Percentiles rank a stretch among this genome's conserved stretches.
Evolutionary conservation across 768 basidiomycete genomes (phyloP).

Genomic region (Stropharia rugosoannulata): DNA sequence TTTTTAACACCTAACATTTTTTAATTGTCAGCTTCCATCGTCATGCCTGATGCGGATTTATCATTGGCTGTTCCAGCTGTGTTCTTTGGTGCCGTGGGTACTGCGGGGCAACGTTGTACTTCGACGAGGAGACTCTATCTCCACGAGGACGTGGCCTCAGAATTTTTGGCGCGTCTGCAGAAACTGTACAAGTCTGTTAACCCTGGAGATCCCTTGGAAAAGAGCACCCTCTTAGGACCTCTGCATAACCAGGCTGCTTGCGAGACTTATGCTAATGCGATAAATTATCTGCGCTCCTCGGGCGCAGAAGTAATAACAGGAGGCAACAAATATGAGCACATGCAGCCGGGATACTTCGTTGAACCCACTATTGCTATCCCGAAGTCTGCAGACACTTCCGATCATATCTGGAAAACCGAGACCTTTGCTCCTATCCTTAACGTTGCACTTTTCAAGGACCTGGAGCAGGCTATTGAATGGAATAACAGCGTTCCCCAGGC

Average conservation of each 20-base stretch:
- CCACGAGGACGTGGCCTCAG: slow-evolving; percentile 73
- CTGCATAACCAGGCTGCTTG: slow-evolving; percentile 74
- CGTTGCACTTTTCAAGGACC: slow-evolving; percentile 81
- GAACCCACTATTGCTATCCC: slow-evolving; percentile 83
- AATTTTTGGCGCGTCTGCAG: slow-evolving; percentile 75
- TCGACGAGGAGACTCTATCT: slow-evolving; percentile 89
- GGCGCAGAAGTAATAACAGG: slow-evolving; percentile 81
- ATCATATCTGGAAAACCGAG: slow-evolving; percentile 74
- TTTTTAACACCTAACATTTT: slow-evolving; percentile 17
- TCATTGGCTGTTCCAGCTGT: slow-evolving; percentile 86
- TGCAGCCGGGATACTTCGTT: slow-evolving; percentile 82
- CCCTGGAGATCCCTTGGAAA: slow-evolving; percentile 84
- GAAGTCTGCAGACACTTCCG: slow-evolving; percentile 47
- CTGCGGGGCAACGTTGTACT: slow-evolving; percentile 78
- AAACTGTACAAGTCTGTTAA: slow-evolving; percentile 68
- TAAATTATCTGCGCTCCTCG: slow-evolving; percentile 58
- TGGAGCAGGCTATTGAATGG: slow-evolving; percentile 85
- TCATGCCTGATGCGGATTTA: slow-evolving; percentile 94
- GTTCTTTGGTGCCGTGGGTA: slow-evolving; percentile 92
- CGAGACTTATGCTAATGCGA: slow-evolving; percentile 58
- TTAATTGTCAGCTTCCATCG: slow-evolving; percentile 67
- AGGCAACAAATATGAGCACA: slow-evolving; percentile 53
- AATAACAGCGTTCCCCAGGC: slow-evolving; percentile 88
- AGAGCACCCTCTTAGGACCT: slow-evolving; percentile 79
- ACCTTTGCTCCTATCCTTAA: slow-evolving; percentile 90